Evolutionary conservation across 2,329 filamentous ascomycete genomes (phyloP), one percentile per base, ranked within the genome.

Genomic region (Ophiostoma fasciatum): DNA sequence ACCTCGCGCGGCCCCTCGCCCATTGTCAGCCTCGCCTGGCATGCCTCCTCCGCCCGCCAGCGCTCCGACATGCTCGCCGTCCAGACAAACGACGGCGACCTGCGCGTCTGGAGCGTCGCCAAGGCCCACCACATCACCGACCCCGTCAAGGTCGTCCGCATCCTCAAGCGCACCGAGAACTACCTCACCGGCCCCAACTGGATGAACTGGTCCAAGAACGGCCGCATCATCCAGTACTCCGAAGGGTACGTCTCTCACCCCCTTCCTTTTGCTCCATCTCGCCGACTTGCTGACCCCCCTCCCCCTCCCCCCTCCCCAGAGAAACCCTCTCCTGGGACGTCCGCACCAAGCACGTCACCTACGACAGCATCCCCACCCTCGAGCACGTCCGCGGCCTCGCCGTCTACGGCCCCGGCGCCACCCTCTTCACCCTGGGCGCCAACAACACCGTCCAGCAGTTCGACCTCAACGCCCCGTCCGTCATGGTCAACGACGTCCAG

Each of bases 131-230:
- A 76, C 53, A 58, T 70, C 48, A 74, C 69, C 32, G 81, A 94
- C 46, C 68, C 78, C 14, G 87, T 87, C 25, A 88, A 87, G 50
- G 81, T 94, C 7, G 92, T 96, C 41, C 71, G 90, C 43, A 78
- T 92, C 20, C 62, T 98, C 33, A 88, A 83, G 54, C 71, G 82
- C 48, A 76, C 76, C 7, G 85, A 94, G 42, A 76, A 76, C 45
- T 76, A 71, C 46, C 62, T 74, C 23, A 61, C 74, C 3, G 84
- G 84, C 1, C 79, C 82, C 26, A 94, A 93, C 53, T 98, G 90
- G 90, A 87, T 94, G 66, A 81, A 77, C 15, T 98, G 90, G 90
- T 96, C 90, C 0, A 96, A 94, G 60, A 96, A 94, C 61, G 90
- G 90, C 27, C 80, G 87, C 46, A 85, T 98, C 45, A 76, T 98